Evolutionary conservation across 164 flowering plant species (phyloP).

Genomic region (Tetracentron sinense): DNA sequence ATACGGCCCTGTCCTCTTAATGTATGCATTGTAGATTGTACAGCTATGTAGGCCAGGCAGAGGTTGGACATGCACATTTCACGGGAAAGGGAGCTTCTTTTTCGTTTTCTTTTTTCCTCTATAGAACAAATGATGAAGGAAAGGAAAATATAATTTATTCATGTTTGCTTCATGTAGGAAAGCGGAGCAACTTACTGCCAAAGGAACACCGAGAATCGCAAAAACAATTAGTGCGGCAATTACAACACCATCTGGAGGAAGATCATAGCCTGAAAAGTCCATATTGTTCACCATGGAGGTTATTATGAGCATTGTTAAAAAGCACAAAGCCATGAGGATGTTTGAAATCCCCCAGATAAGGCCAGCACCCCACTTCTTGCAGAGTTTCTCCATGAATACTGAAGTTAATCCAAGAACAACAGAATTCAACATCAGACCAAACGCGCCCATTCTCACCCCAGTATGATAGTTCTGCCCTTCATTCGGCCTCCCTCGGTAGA

Average conservation of each 20-base stretch:
- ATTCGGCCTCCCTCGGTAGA: constrained; percentile 81
- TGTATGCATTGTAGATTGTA: background rate
- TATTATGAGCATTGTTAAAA: constrained; percentile 65
- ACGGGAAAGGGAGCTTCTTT: background rate
- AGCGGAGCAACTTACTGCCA: constrained; percentile 68
- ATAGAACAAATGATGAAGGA: no score
- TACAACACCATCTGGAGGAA: constrained; percentile 69
- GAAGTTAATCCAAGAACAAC: constrained; percentile 84
- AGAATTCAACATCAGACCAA: constrained; percentile 87
- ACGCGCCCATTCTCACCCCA: constrained; percentile 92
- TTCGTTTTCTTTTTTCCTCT: background rate
- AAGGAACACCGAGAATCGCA: constrained; percentile 81
- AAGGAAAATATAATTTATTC: no score
- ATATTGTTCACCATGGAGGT: constrained; percentile 41
- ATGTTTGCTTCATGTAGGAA: background rate
- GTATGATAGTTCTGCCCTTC: constrained; percentile 54
- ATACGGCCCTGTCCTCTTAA: background rate
- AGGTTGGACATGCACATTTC: background rate
- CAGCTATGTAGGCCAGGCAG: background rate
- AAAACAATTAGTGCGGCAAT: constrained; percentile 58
- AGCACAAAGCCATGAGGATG: constrained; percentile 73
- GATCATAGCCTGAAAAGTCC: constrained; percentile 27
- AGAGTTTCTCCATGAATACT: constrained; percentile 77
- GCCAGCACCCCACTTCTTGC: constrained; percentile 89
- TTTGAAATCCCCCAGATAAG: constrained; percentile 89